Evolutionary conservation across 768 basidiomycete genomes (phyloP).

Genomic region (Psilocybe subaeruginosa): DNA sequence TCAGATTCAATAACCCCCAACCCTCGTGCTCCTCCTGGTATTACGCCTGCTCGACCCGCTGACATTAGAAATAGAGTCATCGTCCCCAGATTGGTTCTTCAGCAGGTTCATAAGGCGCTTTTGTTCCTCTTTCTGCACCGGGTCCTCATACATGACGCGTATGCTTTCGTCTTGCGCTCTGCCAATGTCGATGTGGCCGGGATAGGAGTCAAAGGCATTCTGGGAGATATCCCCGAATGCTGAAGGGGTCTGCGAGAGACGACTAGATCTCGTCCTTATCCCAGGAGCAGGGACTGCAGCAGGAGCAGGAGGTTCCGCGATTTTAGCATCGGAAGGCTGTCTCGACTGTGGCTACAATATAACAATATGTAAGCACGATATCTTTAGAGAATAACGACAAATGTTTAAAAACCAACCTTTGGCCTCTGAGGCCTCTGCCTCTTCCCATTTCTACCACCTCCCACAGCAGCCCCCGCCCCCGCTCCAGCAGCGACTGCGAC

Average conservation of each 20-base stretch:
- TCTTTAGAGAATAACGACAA: not conserved
- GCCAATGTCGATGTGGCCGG: conserved; percentile 20
- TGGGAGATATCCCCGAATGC: conserved; percentile 7
- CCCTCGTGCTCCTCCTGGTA: conserved; percentile 21
- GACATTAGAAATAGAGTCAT: conserved; percentile 7
- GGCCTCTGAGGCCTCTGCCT: conserved; percentile 39
- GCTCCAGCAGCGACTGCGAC: conserved; percentile 8
- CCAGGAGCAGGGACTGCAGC: conserved; percentile 14
- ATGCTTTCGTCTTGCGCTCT: conserved; percentile 45
- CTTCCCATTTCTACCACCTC: conserved; percentile 33
- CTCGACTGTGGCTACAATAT: conserved; percentile 37
- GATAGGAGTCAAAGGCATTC: conserved; percentile 20
- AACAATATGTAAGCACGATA: not conserved
- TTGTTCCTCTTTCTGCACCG: conserved; percentile 61
- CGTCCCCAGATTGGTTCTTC: conserved; percentile 30
- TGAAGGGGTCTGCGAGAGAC: conserved; percentile 1
- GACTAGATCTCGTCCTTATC: not conserved
- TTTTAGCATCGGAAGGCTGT: conserved; percentile 36
- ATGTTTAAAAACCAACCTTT: conserved; percentile 28
- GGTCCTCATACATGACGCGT: conserved; percentile 71
- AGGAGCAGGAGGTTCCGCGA: conserved; percentile 18
- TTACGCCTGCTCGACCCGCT: not conserved
- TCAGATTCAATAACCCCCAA: conserved; percentile 27
- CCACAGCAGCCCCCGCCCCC: conserved; percentile 5
- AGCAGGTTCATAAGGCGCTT: conserved; percentile 59